A percentile compares a stretch with the other conserved stretches of the same genome.
These are phyloP conservation scores for Xylaria sp. DNA, from an alignment of 2,329 filamentous ascomycete genomes.

Conservation along the genomic window DNA sequence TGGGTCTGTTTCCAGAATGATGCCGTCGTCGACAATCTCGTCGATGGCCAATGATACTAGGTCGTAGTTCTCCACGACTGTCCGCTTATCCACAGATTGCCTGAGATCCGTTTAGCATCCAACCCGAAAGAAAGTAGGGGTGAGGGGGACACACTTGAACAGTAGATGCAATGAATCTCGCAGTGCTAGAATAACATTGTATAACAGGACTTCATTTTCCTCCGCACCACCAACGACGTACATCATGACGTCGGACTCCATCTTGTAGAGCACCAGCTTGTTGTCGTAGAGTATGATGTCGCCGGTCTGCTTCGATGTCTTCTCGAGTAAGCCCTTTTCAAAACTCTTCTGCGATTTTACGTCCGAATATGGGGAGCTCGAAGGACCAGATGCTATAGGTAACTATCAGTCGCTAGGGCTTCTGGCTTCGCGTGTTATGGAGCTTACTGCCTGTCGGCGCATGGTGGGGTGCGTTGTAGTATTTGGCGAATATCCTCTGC, in stretches of 20 bases:
- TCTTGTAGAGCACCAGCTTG: conserved; percentile 96
- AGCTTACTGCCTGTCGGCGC: conserved; percentile 47
- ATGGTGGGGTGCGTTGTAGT: conserved; percentile 65
- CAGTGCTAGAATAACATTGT: conserved; percentile 92
- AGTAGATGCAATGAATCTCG: conserved; percentile 89
- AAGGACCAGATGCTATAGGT: conserved; percentile 59
- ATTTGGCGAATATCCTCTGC: conserved; percentile 82
- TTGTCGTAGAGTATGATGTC: conserved; percentile 99
- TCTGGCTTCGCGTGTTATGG: conserved; percentile 1
- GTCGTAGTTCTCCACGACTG: conserved; percentile 98
- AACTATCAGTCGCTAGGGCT: conserved; percentile 35
- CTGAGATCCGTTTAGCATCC: conserved; percentile 57
- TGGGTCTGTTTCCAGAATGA: conserved; percentile 96
- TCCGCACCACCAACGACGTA: conserved; percentile 92
- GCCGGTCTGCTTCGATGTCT: conserved; percentile 93
- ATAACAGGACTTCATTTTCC: conserved; percentile 96
- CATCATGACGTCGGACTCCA: conserved; percentile 95
- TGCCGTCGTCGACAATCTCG: conserved; percentile 94
- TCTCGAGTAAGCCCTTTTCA: conserved; percentile 93
- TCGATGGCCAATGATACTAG: conserved; percentile 93
- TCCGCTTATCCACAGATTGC: conserved; percentile 96
- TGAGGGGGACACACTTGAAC: conserved; percentile 75
- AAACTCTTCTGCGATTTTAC: conserved; percentile 95
- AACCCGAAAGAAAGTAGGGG: background rate
- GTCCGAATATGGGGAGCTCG: conserved; percentile 81